A percentile compares a stretch with the other conserved stretches of the same genome.
phyloP scores from a whole-genome alignment of 176 grass and related monocot species.

The Phoenix roebelenii region DNA sequence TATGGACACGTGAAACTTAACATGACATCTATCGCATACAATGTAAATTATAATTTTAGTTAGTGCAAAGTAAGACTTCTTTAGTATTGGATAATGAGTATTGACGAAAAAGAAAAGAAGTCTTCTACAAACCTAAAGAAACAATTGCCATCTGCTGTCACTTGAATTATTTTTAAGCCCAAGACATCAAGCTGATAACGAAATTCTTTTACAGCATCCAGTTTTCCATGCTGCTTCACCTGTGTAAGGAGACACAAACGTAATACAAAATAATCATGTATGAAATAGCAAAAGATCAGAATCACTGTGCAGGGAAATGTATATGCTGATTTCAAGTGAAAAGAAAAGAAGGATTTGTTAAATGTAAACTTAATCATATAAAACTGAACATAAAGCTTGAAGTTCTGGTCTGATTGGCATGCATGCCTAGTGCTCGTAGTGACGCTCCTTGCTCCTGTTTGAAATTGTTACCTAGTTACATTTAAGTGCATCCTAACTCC shows the following conservation, averaged over 20 bases:
- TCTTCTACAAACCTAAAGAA: constrained; percentile 69
- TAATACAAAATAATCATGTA: background rate
- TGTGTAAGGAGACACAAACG: background rate
- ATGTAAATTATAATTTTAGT: no score
- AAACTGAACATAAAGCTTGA: no score
- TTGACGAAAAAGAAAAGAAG: constrained; percentile 6
- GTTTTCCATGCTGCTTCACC: constrained; percentile 72
- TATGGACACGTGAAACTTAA: background rate
- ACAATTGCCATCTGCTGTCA: constrained; percentile 81
- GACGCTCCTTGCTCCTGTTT: no score
- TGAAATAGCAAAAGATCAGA: background rate
- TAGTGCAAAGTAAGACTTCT: no score
- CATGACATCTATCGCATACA: no score
- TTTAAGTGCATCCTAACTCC: no score
- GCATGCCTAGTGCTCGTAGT: no score
- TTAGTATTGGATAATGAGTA: background rate
- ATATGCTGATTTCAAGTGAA: background rate
- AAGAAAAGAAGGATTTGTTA: no score
- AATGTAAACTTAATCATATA: no score
- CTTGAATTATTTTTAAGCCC: constrained; percentile 60
- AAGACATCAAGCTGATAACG: constrained; percentile 54
- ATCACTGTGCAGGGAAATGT: background rate
- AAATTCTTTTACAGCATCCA: constrained; percentile 53
- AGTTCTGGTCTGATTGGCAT: no score
- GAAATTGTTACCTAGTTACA: no score